Percentiles rank a stretch among this genome's conserved stretches.
phyloP scores from a whole-genome alignment of 345 rosid species.

The Eucalyptus pauciflora region DNA sequence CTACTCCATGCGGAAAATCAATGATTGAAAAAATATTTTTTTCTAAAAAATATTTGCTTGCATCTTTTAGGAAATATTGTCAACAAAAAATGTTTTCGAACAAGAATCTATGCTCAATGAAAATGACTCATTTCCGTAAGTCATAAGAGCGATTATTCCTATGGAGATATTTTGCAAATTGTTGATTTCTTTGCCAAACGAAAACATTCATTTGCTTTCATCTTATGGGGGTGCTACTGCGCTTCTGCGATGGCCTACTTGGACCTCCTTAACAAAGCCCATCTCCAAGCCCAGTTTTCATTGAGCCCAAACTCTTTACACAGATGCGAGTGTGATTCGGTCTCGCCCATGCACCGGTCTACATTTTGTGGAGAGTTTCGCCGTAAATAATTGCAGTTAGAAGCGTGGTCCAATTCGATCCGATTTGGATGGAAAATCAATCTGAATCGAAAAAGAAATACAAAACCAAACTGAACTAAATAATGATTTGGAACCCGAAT shows the following conservation, averaged over 20 bases:
- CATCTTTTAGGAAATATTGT: not conserved
- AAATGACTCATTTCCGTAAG: not conserved
- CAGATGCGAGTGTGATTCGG: not conserved
- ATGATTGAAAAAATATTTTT: not conserved
- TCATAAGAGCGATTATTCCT: not conserved
- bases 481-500: not conserved
- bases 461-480: not conserved
- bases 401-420: not conserved
- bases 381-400: not conserved
- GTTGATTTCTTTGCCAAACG: not conserved
- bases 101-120: not conserved
- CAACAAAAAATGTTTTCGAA: not conserved
- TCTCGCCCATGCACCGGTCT: not conserved
- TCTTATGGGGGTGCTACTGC: not conserved
- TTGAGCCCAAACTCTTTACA: not conserved
- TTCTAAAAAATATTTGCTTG: not conserved
- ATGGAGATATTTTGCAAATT: not conserved
- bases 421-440: not conserved
- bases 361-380: not conserved
- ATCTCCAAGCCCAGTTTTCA: not conserved
- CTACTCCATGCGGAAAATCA: fast-evolving
- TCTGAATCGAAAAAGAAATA: not conserved
- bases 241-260: not conserved
- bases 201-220: not conserved
- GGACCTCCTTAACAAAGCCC: not conserved